phyloP scores from a whole-genome alignment of 1,139 yeast species.

The Magnusiomyces tetraspermus region DNA sequence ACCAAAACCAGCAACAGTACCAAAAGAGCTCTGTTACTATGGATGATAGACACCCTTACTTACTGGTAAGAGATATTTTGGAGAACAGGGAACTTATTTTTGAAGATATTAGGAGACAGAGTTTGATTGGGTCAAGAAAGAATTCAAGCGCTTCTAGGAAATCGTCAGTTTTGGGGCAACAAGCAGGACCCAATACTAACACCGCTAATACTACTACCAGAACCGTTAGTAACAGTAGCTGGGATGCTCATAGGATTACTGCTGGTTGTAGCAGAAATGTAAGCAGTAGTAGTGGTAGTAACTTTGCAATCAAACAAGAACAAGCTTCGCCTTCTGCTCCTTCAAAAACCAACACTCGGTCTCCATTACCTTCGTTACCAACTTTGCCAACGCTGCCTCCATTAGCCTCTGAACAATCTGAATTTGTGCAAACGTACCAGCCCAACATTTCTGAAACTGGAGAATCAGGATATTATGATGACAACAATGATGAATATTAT shows the following conservation, averaged over 20 bases:
- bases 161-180: background rate
- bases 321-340: no score
- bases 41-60: conserved; percentile 51
- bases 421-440: background rate
- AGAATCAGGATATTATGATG: no score
- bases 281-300: background rate
- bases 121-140: conserved; percentile 16
- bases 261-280: no score
- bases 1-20: no score
- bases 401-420: background rate
- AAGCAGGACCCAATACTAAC: no score
- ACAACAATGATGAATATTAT: no score
- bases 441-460: no score
- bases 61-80: conserved; percentile 54
- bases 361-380: background rate
- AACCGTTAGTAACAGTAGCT: no score
- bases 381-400: background rate
- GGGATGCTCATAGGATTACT: no score
- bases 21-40: conserved; percentile 37
- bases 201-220: no score
- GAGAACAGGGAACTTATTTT: conserved; percentile 51
- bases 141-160: background rate
- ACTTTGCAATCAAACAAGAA: background rate
- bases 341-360: background rate
- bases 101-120: conserved; percentile 36